Percentiles rank a stretch among this genome's conserved stretches.
Conservation (phyloP, 1,284 basidiomycete genomes). For the Wallemia ichthyophaga region DNA sequence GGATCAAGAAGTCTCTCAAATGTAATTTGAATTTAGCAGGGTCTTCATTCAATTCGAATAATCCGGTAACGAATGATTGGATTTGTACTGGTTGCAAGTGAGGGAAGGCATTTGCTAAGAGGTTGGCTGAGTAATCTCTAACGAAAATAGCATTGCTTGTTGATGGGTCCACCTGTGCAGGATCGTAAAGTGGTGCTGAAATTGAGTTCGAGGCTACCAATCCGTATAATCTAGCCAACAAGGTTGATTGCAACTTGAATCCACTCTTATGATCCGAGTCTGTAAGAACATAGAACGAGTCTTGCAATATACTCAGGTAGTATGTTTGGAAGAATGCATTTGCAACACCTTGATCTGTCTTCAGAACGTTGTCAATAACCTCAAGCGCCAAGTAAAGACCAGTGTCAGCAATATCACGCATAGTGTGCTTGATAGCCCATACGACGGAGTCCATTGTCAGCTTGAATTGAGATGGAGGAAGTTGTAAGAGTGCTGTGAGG, state of each 20-base stretch:
- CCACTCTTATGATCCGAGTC: constrained; percentile 94
- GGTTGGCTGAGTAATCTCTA: constrained; percentile 57
- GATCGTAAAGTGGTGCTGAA: constrained; percentile 59
- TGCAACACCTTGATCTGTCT: constrained; percentile 41
- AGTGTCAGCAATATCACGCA: constrained; percentile 93
- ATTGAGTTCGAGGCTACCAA: constrained; percentile 61
- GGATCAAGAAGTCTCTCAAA: constrained; percentile 71
- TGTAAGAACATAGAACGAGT: constrained; percentile 90
- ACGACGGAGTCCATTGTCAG: constrained; percentile 93
- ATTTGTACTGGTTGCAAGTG: constrained; percentile 56
- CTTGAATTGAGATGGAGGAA: constrained; percentile 84
- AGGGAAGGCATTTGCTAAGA: constrained; percentile 63
- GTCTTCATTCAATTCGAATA: constrained; percentile 65
- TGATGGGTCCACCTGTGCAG: constrained; percentile 37
- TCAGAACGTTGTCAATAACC: constrained; percentile 82
- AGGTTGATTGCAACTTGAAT: constrained; percentile 62
- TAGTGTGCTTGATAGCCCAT: constrained; percentile 99
- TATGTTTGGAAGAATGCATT: constrained; percentile 73
- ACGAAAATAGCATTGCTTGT: constrained; percentile 61
- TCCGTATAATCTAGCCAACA: constrained; percentile 82
- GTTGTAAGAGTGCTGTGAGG: constrained; percentile 38
- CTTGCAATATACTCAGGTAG: constrained; percentile 73
- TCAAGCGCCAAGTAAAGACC: constrained; percentile 73
- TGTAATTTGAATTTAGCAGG: constrained; percentile 77
- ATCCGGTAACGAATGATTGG: constrained; percentile 41